Evolutionary conservation across 352 stramenopile species (phyloP).

Genomic region (Stephanocyclus meneghinianus): DNA sequence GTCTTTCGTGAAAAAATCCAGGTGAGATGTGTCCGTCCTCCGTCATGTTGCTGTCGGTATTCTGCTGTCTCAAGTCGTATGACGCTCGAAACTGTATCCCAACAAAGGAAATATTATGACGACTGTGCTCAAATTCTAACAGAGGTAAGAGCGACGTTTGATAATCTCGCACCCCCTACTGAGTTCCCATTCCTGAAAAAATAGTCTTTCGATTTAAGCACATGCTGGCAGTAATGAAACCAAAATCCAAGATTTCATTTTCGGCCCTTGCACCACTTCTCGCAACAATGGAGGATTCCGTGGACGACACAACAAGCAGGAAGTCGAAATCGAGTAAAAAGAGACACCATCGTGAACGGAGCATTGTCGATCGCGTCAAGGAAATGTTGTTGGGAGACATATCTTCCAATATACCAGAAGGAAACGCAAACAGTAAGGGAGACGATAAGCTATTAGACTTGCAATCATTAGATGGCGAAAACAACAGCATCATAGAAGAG

Average conservation of each 20-base stretch:
- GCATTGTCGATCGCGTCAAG: constrained; percentile 49
- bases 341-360: constrained; percentile 32
- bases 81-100: constrained; percentile 6
- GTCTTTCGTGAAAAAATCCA: constrained; percentile 99
- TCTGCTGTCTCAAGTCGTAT: background rate
- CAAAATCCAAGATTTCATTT: constrained; percentile 60
- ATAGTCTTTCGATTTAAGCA: constrained; percentile 24
- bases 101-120: constrained; percentile 96
- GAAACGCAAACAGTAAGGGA: constrained; percentile 32
- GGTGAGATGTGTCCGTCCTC: constrained; percentile 31
- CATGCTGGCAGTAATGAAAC: constrained; percentile 77
- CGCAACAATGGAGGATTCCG: constrained; percentile 55
- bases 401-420: constrained; percentile 20
- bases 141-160: constrained; percentile 30
- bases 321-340: constrained; percentile 40
- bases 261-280: constrained; percentile 78
- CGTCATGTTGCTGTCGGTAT: background rate
- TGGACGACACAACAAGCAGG: constrained; percentile 18
- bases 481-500: constrained; percentile 42
- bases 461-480: constrained; percentile 29
- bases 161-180: background rate
- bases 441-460: constrained; percentile 48
- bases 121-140: constrained; percentile 93
- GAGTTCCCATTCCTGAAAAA: background rate
- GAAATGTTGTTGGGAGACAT: constrained; percentile 48